Conservation (phyloP, 2,329 filamentous ascomycete species). For the Cryphonectria radicalis region DNA sequence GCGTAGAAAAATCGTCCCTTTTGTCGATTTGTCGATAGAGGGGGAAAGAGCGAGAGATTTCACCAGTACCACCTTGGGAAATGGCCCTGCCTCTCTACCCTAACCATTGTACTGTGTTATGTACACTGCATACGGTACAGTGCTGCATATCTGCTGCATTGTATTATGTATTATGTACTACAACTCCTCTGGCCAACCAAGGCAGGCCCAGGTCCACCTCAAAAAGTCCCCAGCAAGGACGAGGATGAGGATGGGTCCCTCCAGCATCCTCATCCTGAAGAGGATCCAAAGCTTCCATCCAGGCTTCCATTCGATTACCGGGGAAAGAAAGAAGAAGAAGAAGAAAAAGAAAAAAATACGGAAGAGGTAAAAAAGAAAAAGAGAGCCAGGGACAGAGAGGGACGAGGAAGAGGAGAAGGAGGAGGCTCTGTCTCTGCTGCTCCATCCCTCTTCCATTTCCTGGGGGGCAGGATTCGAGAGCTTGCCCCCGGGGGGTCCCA, state of each 20-base stretch:
- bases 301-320: slow-evolving; percentile 18
- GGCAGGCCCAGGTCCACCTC: background rate
- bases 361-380: no score
- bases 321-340: background rate
- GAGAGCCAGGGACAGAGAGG: background rate
- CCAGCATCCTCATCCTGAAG: background rate
- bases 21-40: background rate
- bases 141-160: background rate
- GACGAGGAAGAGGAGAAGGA: slow-evolving; percentile 5
- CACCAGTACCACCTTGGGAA: background rate
- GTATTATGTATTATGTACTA: background rate
- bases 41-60: background rate
- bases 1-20: background rate
- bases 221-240: background rate
- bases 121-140: background rate
- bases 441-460: slow-evolving; percentile 1
- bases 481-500: slow-evolving; percentile 5
- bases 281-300: slow-evolving; percentile 10
- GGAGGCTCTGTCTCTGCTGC: slow-evolving; percentile 11
- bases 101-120: background rate
- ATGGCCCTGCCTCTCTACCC: background rate
- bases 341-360: no score
- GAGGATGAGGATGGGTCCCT: background rate
- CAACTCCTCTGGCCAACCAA: background rate
- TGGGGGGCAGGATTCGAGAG: slow-evolving; percentile 23